Evolutionary conservation across 2,329 filamentous ascomycete genomes (phyloP).

Genomic region (Calonectria henricotiae): DNA sequence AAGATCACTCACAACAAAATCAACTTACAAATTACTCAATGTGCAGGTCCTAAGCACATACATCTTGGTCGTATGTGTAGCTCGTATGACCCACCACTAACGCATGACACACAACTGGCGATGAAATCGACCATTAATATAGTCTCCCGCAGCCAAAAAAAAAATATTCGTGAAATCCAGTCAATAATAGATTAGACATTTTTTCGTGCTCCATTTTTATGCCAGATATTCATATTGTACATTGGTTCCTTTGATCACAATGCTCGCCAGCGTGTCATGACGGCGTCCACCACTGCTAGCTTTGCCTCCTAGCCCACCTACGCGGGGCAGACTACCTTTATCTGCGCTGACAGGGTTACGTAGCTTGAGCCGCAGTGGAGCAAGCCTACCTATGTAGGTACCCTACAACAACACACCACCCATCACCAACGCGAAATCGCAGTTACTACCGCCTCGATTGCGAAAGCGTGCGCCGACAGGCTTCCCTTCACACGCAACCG

Average conservation of each 20-base stretch:
- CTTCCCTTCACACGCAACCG: background rate
- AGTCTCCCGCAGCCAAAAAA: too few relatives aligned
- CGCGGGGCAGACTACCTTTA: conserved; percentile 35
- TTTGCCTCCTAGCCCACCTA: background rate
- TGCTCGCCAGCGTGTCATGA: background rate
- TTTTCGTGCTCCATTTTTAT: too few relatives aligned
- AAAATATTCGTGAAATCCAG: too few relatives aligned
- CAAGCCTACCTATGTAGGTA: conserved; percentile 40
- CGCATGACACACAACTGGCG: too few relatives aligned
- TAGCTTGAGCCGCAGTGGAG: conserved; percentile 51
- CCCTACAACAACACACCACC: conserved; percentile 38
- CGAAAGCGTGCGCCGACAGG: background rate
- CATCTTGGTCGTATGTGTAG: too few relatives aligned
- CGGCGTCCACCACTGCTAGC: background rate
- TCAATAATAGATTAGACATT: too few relatives aligned
- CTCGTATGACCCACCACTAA: too few relatives aligned
- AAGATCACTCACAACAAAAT: too few relatives aligned
- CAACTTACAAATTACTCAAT: too few relatives aligned
- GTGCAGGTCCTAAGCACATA: too few relatives aligned
- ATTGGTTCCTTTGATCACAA: background rate
- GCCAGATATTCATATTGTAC: too few relatives aligned
- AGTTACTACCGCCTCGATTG: background rate
- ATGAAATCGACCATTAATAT: too few relatives aligned
- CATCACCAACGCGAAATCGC: conserved; percentile 7
- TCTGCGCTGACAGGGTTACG: conserved; percentile 41